Evolutionary conservation across 345 rosid genomes (phyloP).

Genomic region (Aquilaria malaccensis): DNA sequence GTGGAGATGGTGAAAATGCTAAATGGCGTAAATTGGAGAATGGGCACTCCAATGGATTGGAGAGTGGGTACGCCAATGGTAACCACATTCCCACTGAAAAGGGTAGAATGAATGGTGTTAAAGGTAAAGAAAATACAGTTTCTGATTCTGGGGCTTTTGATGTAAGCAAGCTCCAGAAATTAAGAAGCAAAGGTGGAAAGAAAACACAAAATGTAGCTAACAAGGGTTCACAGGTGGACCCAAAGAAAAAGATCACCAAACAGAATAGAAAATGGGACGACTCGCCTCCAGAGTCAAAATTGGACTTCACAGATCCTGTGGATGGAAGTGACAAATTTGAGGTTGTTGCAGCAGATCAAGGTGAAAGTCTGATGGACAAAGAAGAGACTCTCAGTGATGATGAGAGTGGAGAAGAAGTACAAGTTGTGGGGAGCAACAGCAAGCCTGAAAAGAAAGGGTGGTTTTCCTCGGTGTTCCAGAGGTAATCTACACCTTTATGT

Average conservation of each 20-base stretch:
- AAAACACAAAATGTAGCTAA: conserved; percentile 67
- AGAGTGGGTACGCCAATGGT: conserved; percentile 28
- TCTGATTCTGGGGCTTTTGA: conserved; percentile 74
- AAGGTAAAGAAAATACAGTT: conserved; percentile 74
- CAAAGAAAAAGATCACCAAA: conserved; percentile 69
- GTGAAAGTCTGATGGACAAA: conserved; percentile 98
- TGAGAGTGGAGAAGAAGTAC: conserved; percentile 72
- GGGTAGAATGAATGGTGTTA: conserved; percentile 35
- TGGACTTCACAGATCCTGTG: conserved; percentile 79
- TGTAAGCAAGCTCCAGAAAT: conserved; percentile 84
- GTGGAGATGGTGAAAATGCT: conserved; percentile 40
- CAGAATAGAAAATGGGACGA: conserved; percentile 97
- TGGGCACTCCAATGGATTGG: conserved; percentile 50
- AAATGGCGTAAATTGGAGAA: conserved; percentile 47
- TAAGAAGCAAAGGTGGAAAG: conserved; percentile 83
- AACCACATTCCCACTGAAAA: conserved; percentile 29
- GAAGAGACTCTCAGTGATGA: conserved; percentile 88
- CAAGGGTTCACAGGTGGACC: conserved; percentile 67
- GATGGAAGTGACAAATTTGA: conserved; percentile 43
- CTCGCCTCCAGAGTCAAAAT: conserved; percentile 53
- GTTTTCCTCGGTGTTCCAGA: conserved; percentile 97
- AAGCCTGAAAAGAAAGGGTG: conserved; percentile 87
- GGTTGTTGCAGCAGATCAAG: conserved; percentile 71
- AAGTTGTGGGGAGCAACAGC: conserved; percentile 48
- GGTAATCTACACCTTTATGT: conserved; percentile 28